A percentile compares a stretch with the other conserved stretches of the same genome.
Conservation (phyloP, 768 basidiomycete genomes). For the Termitomyces sp. region DNA sequence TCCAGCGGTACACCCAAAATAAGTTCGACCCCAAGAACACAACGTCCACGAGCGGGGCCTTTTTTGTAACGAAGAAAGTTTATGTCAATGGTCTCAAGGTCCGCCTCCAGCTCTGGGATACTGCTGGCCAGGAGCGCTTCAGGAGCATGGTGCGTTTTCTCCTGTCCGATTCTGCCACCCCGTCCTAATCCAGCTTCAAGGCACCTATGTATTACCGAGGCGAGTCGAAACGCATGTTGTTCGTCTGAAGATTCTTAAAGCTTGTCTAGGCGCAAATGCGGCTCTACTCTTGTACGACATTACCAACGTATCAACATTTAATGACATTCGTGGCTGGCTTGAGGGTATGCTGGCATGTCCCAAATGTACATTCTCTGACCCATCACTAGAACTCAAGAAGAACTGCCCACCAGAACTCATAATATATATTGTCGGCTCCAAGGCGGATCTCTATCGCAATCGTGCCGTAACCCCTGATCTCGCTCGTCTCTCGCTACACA, state of each 20-base stretch:
- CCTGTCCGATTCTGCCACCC: constrained; percentile 12
- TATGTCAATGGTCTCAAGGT: constrained; percentile 82
- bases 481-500: constrained; percentile 77
- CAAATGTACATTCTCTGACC: constrained; percentile 10
- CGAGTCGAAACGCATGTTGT: constrained; percentile 15
- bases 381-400: constrained; percentile 73
- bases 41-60: constrained; percentile 87
- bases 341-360: constrained; percentile 50
- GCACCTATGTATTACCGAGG: constrained; percentile 95
- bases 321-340: constrained; percentile 89
- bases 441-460: constrained; percentile 70
- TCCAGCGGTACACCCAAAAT: constrained; percentile 87
- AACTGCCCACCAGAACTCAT: constrained; percentile 84
- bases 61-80: constrained; percentile 92
- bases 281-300: constrained; percentile 95
- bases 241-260: constrained; percentile 9
- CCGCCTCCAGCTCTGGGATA: constrained; percentile 86
- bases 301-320: constrained; percentile 82
- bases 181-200: constrained; percentile 32
- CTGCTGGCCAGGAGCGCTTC: constrained; percentile 91
- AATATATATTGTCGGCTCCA: constrained; percentile 94
- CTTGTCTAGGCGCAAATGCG: constrained; percentile 72
- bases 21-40: constrained; percentile 86
- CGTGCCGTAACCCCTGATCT: constrained; percentile 79
- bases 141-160: constrained; percentile 71